Percentiles rank a stretch among this genome's conserved stretches.
Conservation (phyloP, 192 early-diverging fungal species). For the Backusella morwellensis region DNA sequence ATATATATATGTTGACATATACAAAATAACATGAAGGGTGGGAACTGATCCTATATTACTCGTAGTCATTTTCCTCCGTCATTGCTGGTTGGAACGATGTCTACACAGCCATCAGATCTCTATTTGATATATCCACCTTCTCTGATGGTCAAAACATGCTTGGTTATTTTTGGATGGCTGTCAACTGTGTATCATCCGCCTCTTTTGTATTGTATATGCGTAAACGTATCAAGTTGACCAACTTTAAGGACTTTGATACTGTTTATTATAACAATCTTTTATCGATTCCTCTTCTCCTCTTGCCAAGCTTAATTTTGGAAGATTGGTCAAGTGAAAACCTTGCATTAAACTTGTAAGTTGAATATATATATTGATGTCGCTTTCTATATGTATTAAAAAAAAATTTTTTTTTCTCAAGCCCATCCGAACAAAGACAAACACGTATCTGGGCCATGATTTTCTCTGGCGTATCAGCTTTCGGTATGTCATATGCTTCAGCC, state of each 20-base stretch:
- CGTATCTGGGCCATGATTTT: constrained; percentile 67
- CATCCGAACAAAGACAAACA: constrained; percentile 36
- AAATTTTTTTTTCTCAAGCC: constrained; percentile 23
- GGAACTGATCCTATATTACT: not conserved
- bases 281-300: constrained; percentile 71
- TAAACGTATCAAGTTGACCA: constrained; percentile 76
- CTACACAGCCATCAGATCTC: constrained; percentile 17
- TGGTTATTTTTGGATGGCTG: constrained; percentile 83
- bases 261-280: constrained; percentile 96
- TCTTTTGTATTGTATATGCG: constrained; percentile 89
- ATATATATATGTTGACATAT: not conserved
- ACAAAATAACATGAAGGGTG: not conserved
- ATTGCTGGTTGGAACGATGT: constrained; percentile 83
- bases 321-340: constrained; percentile 62
- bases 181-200: constrained; percentile 87
- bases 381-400: not conserved
- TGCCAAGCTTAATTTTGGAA: constrained; percentile 64
- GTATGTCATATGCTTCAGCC: constrained; percentile 79
- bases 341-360: constrained; percentile 55
- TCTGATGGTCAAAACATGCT: constrained; percentile 32
- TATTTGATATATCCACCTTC: not conserved
- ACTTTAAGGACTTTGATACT: constrained; percentile 95
- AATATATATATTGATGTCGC: not conserved
- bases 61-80: constrained; percentile 71
- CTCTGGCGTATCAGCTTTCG: constrained; percentile 79